These are phyloP conservation scores for Saraca asoca DNA, from an alignment of 331 rosid species.

Conservation along the genomic window DNA sequence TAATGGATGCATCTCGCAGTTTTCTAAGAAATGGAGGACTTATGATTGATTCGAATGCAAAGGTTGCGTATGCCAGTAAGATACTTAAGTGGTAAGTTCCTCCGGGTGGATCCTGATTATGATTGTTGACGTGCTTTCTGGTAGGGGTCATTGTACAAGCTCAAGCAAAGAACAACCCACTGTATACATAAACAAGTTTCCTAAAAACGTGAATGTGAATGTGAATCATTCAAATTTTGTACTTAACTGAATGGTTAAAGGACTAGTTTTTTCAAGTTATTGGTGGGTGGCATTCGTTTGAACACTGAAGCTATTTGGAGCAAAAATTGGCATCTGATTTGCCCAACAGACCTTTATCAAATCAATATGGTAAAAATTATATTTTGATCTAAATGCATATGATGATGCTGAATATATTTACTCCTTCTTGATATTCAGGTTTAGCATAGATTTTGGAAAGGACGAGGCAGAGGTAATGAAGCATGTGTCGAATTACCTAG, in stretches of 20 bases:
- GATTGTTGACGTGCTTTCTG: not conserved
- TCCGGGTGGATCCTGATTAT: not conserved
- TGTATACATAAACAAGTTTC: not conserved
- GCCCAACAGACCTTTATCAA: not conserved
- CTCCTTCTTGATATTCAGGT: conserved; percentile 58
- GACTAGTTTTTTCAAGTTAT: conserved; percentile 4
- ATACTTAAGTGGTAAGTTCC: conserved; percentile 81
- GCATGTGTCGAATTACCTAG: conserved; percentile 78
- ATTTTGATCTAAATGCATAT: not conserved
- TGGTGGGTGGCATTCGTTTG: not conserved
- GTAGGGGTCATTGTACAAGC: not conserved
- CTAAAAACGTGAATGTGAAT: not conserved
- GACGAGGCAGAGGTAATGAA: conserved; percentile 77
- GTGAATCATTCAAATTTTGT: conserved; percentile 15
- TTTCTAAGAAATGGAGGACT: conserved; percentile 63
- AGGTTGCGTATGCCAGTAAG: conserved; percentile 56
- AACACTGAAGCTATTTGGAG: not conserved
- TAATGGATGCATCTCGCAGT: conserved; percentile 66
- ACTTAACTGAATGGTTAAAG: not conserved
- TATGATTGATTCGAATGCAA: conserved; percentile 51
- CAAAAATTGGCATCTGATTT: not conserved
- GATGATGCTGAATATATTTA: not conserved
- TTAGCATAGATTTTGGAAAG: conserved; percentile 82
- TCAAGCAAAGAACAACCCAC: not conserved
- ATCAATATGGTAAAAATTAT: not conserved